Evolutionary conservation across 768 basidiomycete species (phyloP).

Genomic region (Coprinopsis marcescibilis): DNA sequence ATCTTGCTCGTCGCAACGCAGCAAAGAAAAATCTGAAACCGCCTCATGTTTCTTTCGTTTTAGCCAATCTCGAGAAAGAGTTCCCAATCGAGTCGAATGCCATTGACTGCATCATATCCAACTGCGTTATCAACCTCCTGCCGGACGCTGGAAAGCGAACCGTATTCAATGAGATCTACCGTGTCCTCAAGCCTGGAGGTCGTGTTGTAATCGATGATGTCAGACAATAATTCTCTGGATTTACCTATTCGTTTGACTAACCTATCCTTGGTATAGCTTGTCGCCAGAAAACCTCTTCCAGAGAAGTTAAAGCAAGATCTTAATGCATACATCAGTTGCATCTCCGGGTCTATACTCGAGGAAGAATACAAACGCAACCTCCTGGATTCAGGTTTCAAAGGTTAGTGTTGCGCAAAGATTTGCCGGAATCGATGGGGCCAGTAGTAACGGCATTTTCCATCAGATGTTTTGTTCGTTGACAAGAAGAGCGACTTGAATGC

Average conservation of each 20-base stretch:
- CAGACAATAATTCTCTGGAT: conserved; percentile 8
- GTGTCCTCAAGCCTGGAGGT: conserved; percentile 53
- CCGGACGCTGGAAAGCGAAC: conserved; percentile 33
- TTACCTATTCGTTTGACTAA: neutral
- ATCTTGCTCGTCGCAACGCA: conserved; percentile 41
- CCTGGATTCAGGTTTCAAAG: conserved; percentile 34
- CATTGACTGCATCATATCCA: conserved; percentile 52
- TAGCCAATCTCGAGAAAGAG: conserved; percentile 33
- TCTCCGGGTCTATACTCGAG: conserved; percentile 38
- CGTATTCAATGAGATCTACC: conserved; percentile 40
- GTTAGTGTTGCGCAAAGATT: conserved; percentile 19
- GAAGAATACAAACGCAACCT: conserved; percentile 35
- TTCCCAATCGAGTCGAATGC: conserved; percentile 43
- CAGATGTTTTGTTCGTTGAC: conserved; percentile 37
- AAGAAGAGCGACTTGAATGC: conserved; percentile 36
- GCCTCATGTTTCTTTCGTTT: conserved; percentile 45
- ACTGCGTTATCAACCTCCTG: conserved; percentile 51
- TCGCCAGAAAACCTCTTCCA: conserved; percentile 41
- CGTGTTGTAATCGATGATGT: conserved; percentile 50
- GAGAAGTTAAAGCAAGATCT: conserved; percentile 36
- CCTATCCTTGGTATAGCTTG: conserved; percentile 28
- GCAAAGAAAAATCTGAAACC: conserved; percentile 33
- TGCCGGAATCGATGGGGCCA: neutral
- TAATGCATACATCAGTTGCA: conserved; percentile 36
- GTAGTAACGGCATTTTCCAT: neutral